These are phyloP conservation scores for Eucalyptus curtisii DNA, from an alignment of 345 rosid genomes.

Conservation along the genomic window DNA sequence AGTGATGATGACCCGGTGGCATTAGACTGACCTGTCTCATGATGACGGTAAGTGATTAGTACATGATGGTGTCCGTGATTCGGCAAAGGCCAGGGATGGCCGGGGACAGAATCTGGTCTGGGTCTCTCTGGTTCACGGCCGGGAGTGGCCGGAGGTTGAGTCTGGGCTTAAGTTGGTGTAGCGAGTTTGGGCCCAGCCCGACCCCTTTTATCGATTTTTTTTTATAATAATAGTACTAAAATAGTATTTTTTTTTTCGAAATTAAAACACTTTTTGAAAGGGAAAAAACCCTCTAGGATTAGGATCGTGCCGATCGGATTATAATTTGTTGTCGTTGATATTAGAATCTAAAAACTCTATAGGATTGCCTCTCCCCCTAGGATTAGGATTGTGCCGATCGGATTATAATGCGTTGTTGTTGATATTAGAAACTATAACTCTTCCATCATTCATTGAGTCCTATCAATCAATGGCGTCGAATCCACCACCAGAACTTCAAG, in stretches of 20 bases:
- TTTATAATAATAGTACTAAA: too few relatives aligned
- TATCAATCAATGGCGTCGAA: not conserved
- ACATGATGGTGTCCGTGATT: too few relatives aligned
- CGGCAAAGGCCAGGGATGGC: too few relatives aligned
- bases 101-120: too few relatives aligned
- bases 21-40: not conserved
- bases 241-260: too few relatives aligned
- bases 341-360: not conserved
- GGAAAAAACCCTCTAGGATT: not conserved
- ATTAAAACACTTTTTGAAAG: not conserved
- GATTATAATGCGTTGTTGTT: not conserved
- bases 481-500: not conserved
- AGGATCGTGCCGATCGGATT: not conserved
- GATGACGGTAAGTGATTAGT: not conserved
- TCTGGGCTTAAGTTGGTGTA: not conserved
- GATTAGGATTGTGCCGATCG: not conserved
- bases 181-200: not conserved
- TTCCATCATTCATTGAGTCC: not conserved
- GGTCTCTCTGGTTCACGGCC: too few relatives aligned
- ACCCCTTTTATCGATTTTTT: not conserved
- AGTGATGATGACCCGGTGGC: not conserved
- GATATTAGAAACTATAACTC: not conserved
- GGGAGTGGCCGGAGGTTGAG: not conserved
- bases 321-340: not conserved
- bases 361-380: not conserved